Conservation (phyloP, 2,329 filamentous ascomycete species). For the Aspergillus ruber region DNA sequence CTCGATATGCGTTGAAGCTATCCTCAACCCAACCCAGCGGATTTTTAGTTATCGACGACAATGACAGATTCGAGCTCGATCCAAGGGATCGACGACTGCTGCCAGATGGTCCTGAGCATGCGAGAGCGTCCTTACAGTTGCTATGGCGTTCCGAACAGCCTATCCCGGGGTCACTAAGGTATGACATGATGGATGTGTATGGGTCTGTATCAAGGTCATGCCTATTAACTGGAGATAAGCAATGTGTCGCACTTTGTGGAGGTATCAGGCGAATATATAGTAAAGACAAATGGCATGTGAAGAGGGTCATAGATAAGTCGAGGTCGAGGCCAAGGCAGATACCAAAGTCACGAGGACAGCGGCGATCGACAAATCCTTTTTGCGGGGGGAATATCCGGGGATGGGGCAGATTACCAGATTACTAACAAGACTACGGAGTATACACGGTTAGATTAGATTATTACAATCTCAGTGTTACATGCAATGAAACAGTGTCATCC, state of each 20-base stretch:
- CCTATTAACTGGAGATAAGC: neutral
- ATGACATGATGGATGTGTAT: conserved; percentile 18
- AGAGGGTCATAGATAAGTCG: neutral
- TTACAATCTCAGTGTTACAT: no score
- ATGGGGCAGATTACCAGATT: neutral
- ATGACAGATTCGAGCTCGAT: conserved; percentile 23
- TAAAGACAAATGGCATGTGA: neutral
- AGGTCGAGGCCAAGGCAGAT: neutral
- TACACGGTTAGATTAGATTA: no score
- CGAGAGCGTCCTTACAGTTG: conserved; percentile 11
- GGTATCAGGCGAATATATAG: no score
- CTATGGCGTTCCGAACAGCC: conserved; percentile 22
- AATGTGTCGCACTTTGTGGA: neutral
- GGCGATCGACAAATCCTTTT: neutral
- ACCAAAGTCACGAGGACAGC: conserved; percentile 5
- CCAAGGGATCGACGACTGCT: conserved; percentile 16
- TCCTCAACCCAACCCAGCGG: conserved; percentile 32
- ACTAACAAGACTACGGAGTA: no score
- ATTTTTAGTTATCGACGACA: conserved; percentile 28
- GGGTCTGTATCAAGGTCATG: conserved; percentile 5
- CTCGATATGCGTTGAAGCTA: conserved; percentile 37
- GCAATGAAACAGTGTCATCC: no score
- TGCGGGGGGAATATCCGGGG: neutral
- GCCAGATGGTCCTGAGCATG: conserved; percentile 1
- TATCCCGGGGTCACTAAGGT: conserved; percentile 26